Evolutionary conservation across 2,329 filamentous ascomycete species (phyloP).

Genomic region (Phialophora macrospora): DNA sequence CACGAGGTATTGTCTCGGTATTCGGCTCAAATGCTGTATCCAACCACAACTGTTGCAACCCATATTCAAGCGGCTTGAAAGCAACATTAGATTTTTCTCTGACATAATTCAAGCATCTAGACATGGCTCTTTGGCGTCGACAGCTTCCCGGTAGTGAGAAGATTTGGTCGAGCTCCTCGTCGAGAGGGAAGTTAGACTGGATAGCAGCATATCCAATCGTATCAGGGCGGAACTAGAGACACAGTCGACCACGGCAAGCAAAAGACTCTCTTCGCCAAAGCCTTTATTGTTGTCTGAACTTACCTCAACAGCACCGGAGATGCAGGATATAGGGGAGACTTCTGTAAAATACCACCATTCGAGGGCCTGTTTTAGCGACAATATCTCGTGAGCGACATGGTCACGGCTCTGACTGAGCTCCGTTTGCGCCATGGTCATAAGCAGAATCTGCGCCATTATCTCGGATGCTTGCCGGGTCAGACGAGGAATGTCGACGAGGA

Average conservation of each 20-base stretch:
- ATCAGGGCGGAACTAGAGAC: conserved; percentile 17
- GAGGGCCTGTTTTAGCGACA: conserved; percentile 8
- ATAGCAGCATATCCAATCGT: conserved; percentile 6
- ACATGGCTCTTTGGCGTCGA: conserved; percentile 7
- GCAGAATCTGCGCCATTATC: neutral
- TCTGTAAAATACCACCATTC: conserved; percentile 22
- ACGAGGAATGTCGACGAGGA: conserved; percentile 29
- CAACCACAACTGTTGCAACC: conserved; percentile 17
- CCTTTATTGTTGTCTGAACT: neutral
- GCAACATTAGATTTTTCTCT: conserved; percentile 11
- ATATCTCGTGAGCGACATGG: neutral
- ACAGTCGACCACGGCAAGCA: conserved; percentile 16
- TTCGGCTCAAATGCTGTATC: neutral
- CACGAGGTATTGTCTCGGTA: neutral
- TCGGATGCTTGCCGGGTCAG: conserved; percentile 13
- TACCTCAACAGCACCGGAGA: neutral
- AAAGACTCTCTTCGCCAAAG: neutral
- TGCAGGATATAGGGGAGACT: neutral
- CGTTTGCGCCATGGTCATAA: neutral
- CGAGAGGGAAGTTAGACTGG: neutral
- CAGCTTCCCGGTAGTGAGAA: neutral
- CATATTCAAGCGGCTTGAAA: conserved; percentile 20
- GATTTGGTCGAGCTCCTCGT: neutral
- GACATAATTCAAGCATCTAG: conserved; percentile 11
- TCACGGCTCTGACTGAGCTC: conserved; percentile 5